Conservation (phyloP, 306 rosid genomes). For the Clitoria ternatea region DNA sequence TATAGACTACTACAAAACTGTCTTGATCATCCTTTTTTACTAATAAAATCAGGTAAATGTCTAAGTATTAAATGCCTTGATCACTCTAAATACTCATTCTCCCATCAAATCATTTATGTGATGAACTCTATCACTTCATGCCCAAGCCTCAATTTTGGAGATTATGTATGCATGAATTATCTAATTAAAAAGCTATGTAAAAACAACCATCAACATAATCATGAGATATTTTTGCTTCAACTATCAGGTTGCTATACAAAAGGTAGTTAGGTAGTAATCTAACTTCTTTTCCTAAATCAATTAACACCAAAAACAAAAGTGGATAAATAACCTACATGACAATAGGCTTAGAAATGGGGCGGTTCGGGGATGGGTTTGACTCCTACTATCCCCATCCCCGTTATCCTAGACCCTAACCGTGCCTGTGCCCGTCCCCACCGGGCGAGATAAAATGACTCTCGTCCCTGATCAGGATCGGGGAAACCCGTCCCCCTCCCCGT, state of each 20-base stretch:
- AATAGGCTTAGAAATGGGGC: too few species aligned
- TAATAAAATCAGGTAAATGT: neutral
- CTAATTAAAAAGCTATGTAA: neutral
- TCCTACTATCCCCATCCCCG: too few species aligned
- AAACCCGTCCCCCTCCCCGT: too few species aligned
- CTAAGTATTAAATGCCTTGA: neutral
- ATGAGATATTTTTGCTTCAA: constrained; percentile 9
- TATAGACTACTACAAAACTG: neutral
- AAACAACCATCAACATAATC: neutral
- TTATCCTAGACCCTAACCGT: too few species aligned
- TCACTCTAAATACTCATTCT: neutral
- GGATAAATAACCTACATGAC: too few species aligned
- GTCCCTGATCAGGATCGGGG: too few species aligned
- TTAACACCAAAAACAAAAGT: neutral
- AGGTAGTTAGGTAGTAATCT: neutral
- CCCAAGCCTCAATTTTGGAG: neutral
- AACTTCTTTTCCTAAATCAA: neutral
- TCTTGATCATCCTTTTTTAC: neutral
- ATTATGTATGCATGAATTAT: neutral
- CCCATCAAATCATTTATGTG: neutral
- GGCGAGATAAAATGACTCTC: too few species aligned
- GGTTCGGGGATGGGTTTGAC: too few species aligned
- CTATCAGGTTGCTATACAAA: neutral
- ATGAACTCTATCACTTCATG: neutral
- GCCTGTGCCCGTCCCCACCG: too few species aligned